Base-by-base conservation (phyloP, 768 basidiomycete genomes). In the Cyclocybe cylindracea region DNA sequence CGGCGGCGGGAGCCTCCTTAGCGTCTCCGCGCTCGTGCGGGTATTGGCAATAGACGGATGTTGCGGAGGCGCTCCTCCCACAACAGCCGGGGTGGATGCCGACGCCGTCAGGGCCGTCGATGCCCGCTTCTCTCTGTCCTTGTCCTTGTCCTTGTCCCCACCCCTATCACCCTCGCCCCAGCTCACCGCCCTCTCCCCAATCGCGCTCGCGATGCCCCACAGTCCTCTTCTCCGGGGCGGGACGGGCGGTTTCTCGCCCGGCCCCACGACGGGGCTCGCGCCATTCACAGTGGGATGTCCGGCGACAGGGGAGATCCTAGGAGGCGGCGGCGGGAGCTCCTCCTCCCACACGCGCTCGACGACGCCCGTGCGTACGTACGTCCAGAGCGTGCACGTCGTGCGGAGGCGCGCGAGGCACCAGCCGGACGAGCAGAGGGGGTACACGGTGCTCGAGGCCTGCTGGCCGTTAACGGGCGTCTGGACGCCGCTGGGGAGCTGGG, bases 321-420 rank as follows among this genome's bases (percentile, higher is more conserved):
- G 57, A 2, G 72, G 64, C 1, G 70, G 62, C 1, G 67, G 52
- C n/a, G 78, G 72, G 5, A 80, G 60, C 50, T 87, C 90, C 56
- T 95, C 94, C 50, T 92, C 88, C 94, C 94, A 97, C 5, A 96
- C 74, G 58, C 86, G 87, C 53, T 94, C 91, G 14, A 96, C 76
- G 48, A 97, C 75, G 8, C 88, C 83, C 0, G 83, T 85, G 18
- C 92, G 82, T 45, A 96, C 85, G 61, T 91, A 96, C 13, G 88
- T 83, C 93, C 94, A 97, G 10, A 96, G 72, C 4, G 86, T 87
- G 67, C 93, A 95, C n/a, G 94, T 92, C 35, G 87, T 78, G 10
- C 94, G 83, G 14, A 97, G 75, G 7, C 94, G 82, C 5, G 80
- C 72, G 11, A 96, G 75, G 66, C 94, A 96, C 87, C 93, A 96